Base-by-base conservation (phyloP, 2,329 filamentous ascomycete species). In the Orbilia oligospora region DNA sequence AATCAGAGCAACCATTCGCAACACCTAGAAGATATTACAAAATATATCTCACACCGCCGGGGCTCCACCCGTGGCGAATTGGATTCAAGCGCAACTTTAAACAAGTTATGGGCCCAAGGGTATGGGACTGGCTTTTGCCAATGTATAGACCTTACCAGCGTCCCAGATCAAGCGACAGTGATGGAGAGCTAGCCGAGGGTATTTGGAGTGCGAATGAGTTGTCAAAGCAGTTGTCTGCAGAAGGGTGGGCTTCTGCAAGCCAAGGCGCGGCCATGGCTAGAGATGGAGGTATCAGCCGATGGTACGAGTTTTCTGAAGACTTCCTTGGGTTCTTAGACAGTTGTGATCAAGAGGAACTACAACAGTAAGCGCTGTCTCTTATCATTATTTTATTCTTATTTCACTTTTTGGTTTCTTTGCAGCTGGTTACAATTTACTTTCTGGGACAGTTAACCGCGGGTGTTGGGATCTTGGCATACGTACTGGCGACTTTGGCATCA, bases 321-420 rank as follows among this genome's bases (percentile, higher is more conserved):
- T 72, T 78, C 22, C 72, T 78, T 20, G 49, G 36, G 18, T 78
- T 78, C 27, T 44, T 78, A 65, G 63, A 78, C 38, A 61, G 38
- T 44, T 78, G 75, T 24, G 75, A 78, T 27, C 51, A 72, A 44
- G n/a, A 55, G 38, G 38, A 58, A 51, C 38, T 14, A 49, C 22
- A 33, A 27, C 22, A 41, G 44, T 24, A 51, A 58, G 18, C 53
- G 10, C 38, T 10, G 1, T 12, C 12, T 27, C 49, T 24, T 72
- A 75, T 51, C 53, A 61, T 56, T 61, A 44, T 51, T 51, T 41
- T 46, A 75, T 80, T 72, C 82, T 75, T 82, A 14, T 51, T 10
- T 27, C 3, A 14, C 1, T 18, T 55, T 24, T 55, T 41, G 22
- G 5, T 14, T 38, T 38, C 36, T n/a, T n/a, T n/a, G n/a, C n/a